Percentiles rank a stretch among this genome's conserved stretches.
Conservation (phyloP, 2,329 filamentous ascomycete genomes). For the Diaporthe ilicicola region DNA sequence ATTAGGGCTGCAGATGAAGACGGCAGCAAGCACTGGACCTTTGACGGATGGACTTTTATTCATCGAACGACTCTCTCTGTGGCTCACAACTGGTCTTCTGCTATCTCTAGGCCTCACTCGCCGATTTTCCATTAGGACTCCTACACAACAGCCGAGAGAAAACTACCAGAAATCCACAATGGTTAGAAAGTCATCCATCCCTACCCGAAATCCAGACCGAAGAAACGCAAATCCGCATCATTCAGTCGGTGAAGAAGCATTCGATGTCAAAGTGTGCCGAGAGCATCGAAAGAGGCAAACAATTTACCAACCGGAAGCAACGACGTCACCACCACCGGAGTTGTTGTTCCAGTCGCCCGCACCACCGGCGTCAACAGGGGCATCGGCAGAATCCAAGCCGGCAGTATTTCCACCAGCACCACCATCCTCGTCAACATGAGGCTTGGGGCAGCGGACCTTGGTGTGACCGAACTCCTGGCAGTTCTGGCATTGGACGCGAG, state of each 20-base stretch:
- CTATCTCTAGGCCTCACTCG: constrained; percentile 2
- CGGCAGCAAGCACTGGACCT: too few relatives aligned
- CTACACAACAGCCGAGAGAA: constrained; percentile 18
- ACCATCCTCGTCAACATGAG: constrained; percentile 39
- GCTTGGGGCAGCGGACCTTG: constrained; percentile 49
- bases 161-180: constrained; percentile 5
- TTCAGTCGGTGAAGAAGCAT: neutral
- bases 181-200: neutral
- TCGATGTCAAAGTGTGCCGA: neutral
- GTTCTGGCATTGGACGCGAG: constrained; percentile 66
- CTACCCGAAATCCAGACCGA: neutral
- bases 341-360: constrained; percentile 26
- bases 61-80: neutral
- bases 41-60: neutral
- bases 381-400: constrained; percentile 12
- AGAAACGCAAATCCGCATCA: neutral
- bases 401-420: constrained; percentile 23
- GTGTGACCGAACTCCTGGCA: constrained; percentile 60
- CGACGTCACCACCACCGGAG: constrained; percentile 27
- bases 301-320: constrained; percentile 24
- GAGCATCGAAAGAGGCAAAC: neutral
- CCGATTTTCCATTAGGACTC: neutral
- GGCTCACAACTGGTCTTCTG: neutral
- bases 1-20: neutral
- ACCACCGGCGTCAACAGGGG: constrained; percentile 28